A percentile compares a stretch with the other conserved stretches of the same genome.
Conservation (phyloP, 768 basidiomycete genomes). For the Amylocystis lapponica region DNA sequence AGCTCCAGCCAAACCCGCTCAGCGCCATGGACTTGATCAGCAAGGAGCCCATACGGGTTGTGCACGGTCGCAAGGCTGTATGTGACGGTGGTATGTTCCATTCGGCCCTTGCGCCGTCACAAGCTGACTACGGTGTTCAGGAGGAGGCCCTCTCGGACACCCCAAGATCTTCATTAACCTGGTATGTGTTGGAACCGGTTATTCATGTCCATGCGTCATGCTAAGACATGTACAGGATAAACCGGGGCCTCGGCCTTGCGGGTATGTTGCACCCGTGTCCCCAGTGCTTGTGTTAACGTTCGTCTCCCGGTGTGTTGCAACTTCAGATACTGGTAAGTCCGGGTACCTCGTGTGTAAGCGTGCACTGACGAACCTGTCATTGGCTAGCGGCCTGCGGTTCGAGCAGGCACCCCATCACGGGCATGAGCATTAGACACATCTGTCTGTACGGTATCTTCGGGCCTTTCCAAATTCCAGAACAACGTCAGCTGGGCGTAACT, state of each 20-base stretch:
- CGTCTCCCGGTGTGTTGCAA: conserved; percentile 5
- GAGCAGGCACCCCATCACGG: conserved; percentile 76
- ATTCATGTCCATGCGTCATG: neutral
- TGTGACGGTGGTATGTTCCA: conserved; percentile 88
- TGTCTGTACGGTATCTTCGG: neutral
- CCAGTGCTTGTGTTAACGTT: conserved; percentile 1
- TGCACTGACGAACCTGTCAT: neutral
- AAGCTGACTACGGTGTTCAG: conserved; percentile 33
- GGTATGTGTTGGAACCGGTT: conserved; percentile 42
- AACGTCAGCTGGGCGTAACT: no score
- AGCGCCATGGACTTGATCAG: conserved; percentile 89
- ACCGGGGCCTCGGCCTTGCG: conserved; percentile 81
- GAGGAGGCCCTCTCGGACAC: conserved; percentile 91
- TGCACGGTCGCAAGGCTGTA: conserved; percentile 77
- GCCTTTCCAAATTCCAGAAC: no score
- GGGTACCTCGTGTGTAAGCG: neutral
- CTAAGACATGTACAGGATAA: conserved; percentile 55
- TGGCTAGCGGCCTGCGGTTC: conserved; percentile 78
- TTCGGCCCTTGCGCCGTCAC: conserved; percentile 6
- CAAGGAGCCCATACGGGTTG: conserved; percentile 78
- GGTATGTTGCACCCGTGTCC: conserved; percentile 51
- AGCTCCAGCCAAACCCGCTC: conserved; percentile 81
- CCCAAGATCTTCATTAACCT: conserved; percentile 96
- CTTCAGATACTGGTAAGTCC: conserved; percentile 33
- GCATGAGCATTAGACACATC: conserved; percentile 32